These are phyloP conservation scores for Cetradonia linearis DNA, from an alignment of 495 filamentous ascomycete genomes.

Conservation along the genomic window DNA sequence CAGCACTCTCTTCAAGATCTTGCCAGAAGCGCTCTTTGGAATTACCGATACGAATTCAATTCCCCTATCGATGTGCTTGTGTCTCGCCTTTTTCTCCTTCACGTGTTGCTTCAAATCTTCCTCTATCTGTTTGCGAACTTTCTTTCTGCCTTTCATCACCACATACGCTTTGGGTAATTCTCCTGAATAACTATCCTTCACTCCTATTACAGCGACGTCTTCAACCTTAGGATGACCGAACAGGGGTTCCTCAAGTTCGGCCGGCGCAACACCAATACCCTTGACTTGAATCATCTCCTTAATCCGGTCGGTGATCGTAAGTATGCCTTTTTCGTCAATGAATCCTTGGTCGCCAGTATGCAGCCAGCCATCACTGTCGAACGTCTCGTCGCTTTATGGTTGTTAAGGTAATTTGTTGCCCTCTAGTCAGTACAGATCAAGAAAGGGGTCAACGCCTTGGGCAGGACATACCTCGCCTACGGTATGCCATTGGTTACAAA, in stretches of 20 bases:
- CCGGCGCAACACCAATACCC: conserved; percentile 59
- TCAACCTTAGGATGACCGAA: conserved; percentile 48
- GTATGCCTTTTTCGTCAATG: conserved; percentile 42
- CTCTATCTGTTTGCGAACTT: conserved; percentile 28
- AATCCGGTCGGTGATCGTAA: conserved; percentile 56
- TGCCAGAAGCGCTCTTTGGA: conserved; percentile 59
- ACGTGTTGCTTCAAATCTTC: conserved; percentile 44
- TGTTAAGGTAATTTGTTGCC: conserved; percentile 44
- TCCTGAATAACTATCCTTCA: conserved; percentile 50
- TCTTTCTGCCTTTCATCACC: conserved; percentile 35
- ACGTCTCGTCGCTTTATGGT: conserved; percentile 51
- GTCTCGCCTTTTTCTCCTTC: conserved; percentile 48
- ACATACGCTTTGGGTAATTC: conserved; percentile 58
- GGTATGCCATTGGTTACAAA: no score
- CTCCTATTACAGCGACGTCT: conserved; percentile 48
- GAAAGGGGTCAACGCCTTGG: background rate
- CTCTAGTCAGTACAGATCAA: conserved; percentile 37
- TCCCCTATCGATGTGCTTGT: conserved; percentile 54
- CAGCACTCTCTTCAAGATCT: conserved; percentile 54
- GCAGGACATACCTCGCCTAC: conserved; percentile 43
- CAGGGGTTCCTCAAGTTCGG: conserved; percentile 56
- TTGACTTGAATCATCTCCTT: conserved; percentile 75
- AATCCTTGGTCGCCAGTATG: conserved; percentile 59
- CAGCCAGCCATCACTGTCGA: conserved; percentile 50
- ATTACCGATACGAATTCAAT: conserved; percentile 53